Base-by-base conservation (phyloP, 2,329 filamentous ascomycete genomes). In the Zasmidium citrigriseum region DNA sequence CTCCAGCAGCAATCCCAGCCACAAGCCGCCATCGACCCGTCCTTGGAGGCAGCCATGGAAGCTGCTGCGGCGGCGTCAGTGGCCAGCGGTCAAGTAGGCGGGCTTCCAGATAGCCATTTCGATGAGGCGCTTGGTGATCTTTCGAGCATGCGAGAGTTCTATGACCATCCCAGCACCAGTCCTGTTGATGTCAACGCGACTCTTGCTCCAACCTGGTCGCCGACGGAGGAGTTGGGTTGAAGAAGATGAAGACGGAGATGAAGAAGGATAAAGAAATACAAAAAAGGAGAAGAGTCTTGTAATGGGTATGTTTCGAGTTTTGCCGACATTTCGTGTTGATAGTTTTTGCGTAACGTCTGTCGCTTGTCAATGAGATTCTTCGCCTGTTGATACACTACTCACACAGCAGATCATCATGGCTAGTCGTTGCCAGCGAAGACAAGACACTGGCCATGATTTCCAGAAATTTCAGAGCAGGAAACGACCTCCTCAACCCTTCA, bases 1-100 rank as follows among this genome's bases (percentile, higher is more conserved):
- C 60, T 72, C 18, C 64, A 69, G 49, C 60, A 61, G 16, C 64
- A 65, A 10, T 61, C 68, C 4, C 69, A 72, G 59, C 66, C 70
- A 14, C 68, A 69, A 56, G 59, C 64, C 10, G 67, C 63, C 34
- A 69, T 72, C 50, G 70, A 72, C 57, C 70, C 70, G 1, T 60
- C 56, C 34, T 55, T 72, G 44, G 65, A 69, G 23, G 67, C 61
- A 25, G 66, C 54, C 53, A 65, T 62, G 48, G 49, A 61, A 22
- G 62, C 61, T 44, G 54, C 59, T 41, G 53, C 53, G 41, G 60
- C 65, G 2, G 55, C 52, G 16, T 24, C 27, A 4, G 46, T 34
- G 7, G 34, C 34, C 12, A 41, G 34, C 18, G 44, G 44, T 20
- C 58, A 57, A 7, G 54, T 55, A 11, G 55, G 54, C 9, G 52